phyloP scores from a whole-genome alignment of 768 basidiomycete genomes.

The Mycena maculata region DNA sequence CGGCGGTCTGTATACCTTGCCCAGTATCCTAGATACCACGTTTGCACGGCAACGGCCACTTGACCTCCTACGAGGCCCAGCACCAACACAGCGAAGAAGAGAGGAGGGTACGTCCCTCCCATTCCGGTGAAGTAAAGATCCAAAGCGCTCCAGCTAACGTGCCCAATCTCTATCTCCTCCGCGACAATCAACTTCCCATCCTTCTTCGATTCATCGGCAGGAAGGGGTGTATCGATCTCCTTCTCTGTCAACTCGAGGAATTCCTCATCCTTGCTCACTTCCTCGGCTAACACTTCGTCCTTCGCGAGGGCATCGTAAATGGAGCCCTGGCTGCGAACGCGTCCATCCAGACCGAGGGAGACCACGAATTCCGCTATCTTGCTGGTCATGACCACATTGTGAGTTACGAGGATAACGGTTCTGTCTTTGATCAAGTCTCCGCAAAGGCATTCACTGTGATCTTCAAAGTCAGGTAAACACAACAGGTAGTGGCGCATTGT shows the following conservation, averaged over 20 bases:
- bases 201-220: conserved; percentile 35
- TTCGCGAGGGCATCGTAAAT: conserved; percentile 59
- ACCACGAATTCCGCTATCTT: conserved; percentile 69
- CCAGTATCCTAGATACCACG: conserved; percentile 61
- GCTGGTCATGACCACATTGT: conserved; percentile 58
- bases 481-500: background rate
- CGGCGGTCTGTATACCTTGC: conserved; percentile 32
- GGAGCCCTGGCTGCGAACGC: conserved; percentile 61
- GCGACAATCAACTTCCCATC: conserved; percentile 69
- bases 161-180: conserved; percentile 72
- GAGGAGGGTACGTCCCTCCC: conserved; percentile 48
- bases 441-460: conserved; percentile 69
- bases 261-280: conserved; percentile 45
- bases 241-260: conserved; percentile 43
- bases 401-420: conserved; percentile 82
- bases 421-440: conserved; percentile 82
- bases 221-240: conserved; percentile 37
- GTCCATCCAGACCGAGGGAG: conserved; percentile 65
- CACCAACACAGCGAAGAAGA: conserved; percentile 48
- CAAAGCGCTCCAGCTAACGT: conserved; percentile 59
- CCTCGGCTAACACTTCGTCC: conserved; percentile 49
- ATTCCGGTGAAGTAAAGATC: conserved; percentile 53
- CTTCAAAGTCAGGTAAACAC: background rate
- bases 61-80: conserved; percentile 40
- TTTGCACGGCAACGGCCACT: conserved; percentile 44